Evolutionary conservation across 345 rosid species (phyloP).

Genomic region (Firmiana major): DNA sequence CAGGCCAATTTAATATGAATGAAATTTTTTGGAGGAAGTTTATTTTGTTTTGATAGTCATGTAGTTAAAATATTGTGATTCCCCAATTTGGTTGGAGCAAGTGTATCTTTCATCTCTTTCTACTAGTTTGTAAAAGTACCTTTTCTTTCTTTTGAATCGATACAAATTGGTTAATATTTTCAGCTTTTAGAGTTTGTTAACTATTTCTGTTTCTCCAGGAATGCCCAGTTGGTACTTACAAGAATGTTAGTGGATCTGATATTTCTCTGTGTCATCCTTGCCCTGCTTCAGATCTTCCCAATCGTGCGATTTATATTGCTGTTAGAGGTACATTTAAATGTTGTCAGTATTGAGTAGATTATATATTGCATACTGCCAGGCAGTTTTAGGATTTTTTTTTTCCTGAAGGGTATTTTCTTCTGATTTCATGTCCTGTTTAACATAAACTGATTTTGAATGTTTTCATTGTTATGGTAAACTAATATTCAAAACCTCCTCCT

Average conservation of each 20-base stretch:
- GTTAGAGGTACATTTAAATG: conserved; percentile 62
- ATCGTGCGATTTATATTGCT: conserved; percentile 65
- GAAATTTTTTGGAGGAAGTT: background rate
- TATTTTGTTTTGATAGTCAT: background rate
- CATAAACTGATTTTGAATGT: background rate
- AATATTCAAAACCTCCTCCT: background rate
- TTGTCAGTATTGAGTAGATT: background rate
- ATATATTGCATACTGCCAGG: background rate
- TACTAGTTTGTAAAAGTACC: background rate
- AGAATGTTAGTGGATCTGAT: conserved; percentile 86
- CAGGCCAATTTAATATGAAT: background rate
- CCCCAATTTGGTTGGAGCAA: background rate
- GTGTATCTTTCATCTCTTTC: background rate
- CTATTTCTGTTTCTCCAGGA: conserved; percentile 49
- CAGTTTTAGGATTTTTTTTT: background rate
- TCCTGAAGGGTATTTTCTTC: background rate
- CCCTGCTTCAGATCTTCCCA: conserved; percentile 76
- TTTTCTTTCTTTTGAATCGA: background rate
- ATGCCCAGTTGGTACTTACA: conserved; percentile 91
- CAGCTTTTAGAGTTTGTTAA: background rate
- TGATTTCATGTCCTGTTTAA: background rate
- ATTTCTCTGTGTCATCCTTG: conserved; percentile 71
- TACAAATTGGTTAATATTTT: background rate
- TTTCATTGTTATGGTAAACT: background rate
- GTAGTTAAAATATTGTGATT: no score